Evolutionary conservation across 1,139 yeast species (phyloP).

Genomic region (Geotrichum phurueaensis): DNA sequence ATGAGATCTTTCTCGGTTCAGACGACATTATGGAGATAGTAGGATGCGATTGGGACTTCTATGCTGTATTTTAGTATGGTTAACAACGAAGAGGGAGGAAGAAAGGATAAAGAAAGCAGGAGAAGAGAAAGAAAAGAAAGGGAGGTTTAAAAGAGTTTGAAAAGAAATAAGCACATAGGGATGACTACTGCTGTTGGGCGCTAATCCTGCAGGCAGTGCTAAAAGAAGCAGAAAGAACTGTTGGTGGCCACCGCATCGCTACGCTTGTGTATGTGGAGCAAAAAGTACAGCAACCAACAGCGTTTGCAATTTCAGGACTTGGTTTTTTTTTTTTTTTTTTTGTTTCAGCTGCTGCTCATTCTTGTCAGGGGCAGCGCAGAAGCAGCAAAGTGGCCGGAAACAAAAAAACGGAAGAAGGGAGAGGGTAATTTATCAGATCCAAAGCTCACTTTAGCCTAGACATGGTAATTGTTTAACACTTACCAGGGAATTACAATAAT

Average conservation of each 20-base stretch:
- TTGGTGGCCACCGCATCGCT: background rate
- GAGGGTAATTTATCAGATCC: background rate
- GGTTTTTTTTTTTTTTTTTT: background rate
- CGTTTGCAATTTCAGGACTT: background rate
- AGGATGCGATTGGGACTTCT: background rate
- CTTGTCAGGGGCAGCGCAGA: background rate
- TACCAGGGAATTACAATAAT: background rate
- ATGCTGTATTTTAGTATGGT: background rate
- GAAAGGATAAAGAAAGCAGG: background rate
- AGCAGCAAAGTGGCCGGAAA: background rate
- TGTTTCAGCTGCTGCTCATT: background rate
- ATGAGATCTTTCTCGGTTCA: conserved; percentile 50
- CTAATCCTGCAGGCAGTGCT: background rate
- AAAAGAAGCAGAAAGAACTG: background rate
- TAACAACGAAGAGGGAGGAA: background rate
- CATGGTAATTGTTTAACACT: background rate
- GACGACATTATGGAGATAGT: conserved; percentile 2
- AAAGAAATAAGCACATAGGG: background rate
- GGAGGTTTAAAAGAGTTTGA: background rate
- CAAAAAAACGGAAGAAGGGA: background rate
- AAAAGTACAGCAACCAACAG: background rate
- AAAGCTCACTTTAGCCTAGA: background rate
- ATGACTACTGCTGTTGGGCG: background rate
- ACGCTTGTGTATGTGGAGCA: background rate
- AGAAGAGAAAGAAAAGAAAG: background rate